Evolutionary conservation across 1,284 basidiomycete species (phyloP).

Genomic region (Pseudozyma tsukubaensis): DNA sequence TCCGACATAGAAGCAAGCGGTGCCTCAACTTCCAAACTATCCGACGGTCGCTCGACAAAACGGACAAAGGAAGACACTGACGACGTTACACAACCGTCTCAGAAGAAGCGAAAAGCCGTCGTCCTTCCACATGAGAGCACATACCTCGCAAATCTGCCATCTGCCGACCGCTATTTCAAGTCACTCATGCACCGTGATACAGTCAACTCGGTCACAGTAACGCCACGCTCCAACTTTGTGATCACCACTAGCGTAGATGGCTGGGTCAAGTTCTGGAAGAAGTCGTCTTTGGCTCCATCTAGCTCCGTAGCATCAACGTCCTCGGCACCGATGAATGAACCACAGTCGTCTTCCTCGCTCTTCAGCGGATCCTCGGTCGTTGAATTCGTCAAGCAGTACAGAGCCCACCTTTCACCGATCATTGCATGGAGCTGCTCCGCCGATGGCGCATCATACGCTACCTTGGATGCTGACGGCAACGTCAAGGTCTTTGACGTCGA

Average conservation of each 20-base stretch:
- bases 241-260: conserved; percentile 95
- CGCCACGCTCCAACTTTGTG: conserved; percentile 75
- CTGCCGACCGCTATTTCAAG: conserved; percentile 92
- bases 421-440: conserved; percentile 85
- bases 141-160: conserved; percentile 90
- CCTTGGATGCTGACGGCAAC: conserved; percentile 70
- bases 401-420: conserved; percentile 87
- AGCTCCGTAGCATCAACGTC: conserved; percentile 88
- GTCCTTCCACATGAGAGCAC: conserved; percentile 79
- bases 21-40: not conserved
- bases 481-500: conserved; percentile 97
- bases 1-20: not conserved
- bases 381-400: conserved; percentile 71
- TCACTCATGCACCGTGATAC: conserved; percentile 98
- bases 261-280: conserved; percentile 98
- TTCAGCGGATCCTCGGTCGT: conserved; percentile 58
- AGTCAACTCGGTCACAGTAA: conserved; percentile 81
- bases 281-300: conserved; percentile 81
- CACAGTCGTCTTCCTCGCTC: conserved; percentile 11
- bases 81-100: conserved; percentile 1
- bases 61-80: conserved; percentile 7
- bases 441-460: conserved; percentile 92
- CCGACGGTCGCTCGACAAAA: conserved; percentile 8
- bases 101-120: conserved; percentile 34
- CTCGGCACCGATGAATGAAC: not conserved